These are phyloP conservation scores for Mariannaea elegans DNA, from an alignment of 2,329 filamentous ascomycete species.

Conservation along the genomic window DNA sequence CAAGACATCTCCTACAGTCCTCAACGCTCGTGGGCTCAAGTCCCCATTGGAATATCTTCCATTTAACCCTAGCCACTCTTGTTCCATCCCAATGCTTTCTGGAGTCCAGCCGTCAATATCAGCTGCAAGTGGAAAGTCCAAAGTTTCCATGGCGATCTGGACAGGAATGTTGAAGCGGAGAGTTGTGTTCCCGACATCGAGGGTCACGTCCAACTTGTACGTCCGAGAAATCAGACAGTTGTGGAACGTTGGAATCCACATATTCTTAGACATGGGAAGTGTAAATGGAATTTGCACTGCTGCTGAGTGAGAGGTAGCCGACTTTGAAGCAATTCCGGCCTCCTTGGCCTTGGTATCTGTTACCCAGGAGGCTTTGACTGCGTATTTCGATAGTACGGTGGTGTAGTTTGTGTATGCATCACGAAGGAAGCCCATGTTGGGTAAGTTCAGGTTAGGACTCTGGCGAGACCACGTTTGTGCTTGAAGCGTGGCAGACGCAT, in stretches of 20 bases:
- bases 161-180: slow-evolving; percentile 5
- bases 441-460: slow-evolving; percentile 24
- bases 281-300: slow-evolving; percentile 5
- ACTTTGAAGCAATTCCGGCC: not conserved
- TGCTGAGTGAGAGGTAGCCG: not conserved
- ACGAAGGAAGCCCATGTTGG: slow-evolving; percentile 28
- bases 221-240: slow-evolving; percentile 12
- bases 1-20: slow-evolving; percentile 4
- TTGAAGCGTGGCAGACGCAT: slow-evolving; percentile 21
- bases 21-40: not conserved
- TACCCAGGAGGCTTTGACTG: not conserved
- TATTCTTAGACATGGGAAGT: slow-evolving; percentile 1
- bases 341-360: not conserved
- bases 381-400: not conserved
- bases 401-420: slow-evolving; percentile 12
- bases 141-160: slow-evolving; percentile 14
- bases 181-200: slow-evolving; percentile 8
- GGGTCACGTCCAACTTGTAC: slow-evolving; percentile 1
- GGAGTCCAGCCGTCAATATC: slow-evolving; percentile 5
- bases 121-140: not conserved
- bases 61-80: not conserved
- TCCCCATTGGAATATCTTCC: not conserved
- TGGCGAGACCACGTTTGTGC: slow-evolving; percentile 37
- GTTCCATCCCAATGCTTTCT: not conserved
- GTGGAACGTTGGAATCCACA: slow-evolving; percentile 15